These are phyloP conservation scores for Venturia pyrina DNA, from an alignment of 2,329 filamentous ascomycete species.

Conservation along the genomic window DNA sequence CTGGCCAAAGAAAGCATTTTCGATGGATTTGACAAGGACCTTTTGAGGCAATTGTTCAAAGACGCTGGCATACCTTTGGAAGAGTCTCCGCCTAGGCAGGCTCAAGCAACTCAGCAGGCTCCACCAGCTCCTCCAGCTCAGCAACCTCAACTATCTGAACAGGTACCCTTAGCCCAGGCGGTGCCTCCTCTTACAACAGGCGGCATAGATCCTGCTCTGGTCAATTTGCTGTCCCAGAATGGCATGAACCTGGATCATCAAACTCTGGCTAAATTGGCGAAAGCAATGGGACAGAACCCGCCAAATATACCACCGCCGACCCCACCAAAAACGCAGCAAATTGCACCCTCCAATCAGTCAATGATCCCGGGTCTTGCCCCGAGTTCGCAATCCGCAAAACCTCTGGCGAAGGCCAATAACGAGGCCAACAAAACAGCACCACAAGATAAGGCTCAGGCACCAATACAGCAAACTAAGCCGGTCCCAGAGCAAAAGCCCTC, in stretches of 20 bases:
- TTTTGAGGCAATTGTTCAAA: conserved; percentile 3
- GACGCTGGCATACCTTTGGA: conserved; percentile 1
- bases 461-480: neutral
- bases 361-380: neutral
- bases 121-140: neutral
- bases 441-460: neutral
- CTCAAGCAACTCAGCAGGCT: no score
- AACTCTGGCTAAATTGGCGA: conserved; percentile 1
- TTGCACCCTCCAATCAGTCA: neutral
- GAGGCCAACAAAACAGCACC: neutral
- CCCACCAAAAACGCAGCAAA: neutral
- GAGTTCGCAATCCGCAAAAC: neutral
- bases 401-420: neutral
- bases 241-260: neutral
- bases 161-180: neutral
- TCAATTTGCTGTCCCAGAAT: neutral
- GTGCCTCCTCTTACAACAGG: neutral
- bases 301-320: neutral
- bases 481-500: neutral
- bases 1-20: conserved; percentile 2
- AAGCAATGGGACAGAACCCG: neutral
- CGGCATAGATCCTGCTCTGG: neutral
- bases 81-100: neutral
- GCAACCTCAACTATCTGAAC: neutral
- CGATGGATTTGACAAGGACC: conserved; percentile 6